A percentile compares a stretch with the other conserved stretches of the same genome.
Evolutionary conservation across 2,329 filamentous ascomycete species (phyloP).

Genomic region (Cryphonectria radicalis): DNA sequence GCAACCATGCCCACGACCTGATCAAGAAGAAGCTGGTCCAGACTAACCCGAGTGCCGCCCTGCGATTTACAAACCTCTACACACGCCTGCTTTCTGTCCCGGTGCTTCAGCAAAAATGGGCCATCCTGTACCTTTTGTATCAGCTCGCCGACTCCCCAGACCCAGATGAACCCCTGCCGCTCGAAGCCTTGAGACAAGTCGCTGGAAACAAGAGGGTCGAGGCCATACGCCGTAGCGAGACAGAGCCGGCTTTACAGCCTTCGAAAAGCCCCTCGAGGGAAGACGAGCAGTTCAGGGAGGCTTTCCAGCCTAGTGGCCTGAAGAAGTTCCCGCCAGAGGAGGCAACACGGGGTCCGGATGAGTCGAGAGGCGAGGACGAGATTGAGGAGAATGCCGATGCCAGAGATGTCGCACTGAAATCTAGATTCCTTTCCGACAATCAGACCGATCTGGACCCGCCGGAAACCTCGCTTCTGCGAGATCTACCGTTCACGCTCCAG

Average conservation of each 20-base stretch:
- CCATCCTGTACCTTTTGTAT: constrained; percentile 89
- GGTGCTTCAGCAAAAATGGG: constrained; percentile 95
- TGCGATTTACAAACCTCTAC: constrained; percentile 89
- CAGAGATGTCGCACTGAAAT: constrained; percentile 60
- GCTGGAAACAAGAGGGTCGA: constrained; percentile 34
- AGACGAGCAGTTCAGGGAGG: constrained; percentile 56
- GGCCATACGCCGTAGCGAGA: constrained; percentile 22
- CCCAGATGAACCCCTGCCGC: constrained; percentile 55
- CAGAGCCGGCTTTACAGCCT: constrained; percentile 38
- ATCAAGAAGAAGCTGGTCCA: constrained; percentile 88
- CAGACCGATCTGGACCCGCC: constrained; percentile 62
- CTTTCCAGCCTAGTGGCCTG: constrained; percentile 59
- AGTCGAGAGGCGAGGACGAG: constrained; percentile 38
- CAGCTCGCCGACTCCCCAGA: constrained; percentile 74
- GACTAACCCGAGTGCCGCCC: constrained; percentile 76
- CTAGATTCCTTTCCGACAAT: constrained; percentile 60
- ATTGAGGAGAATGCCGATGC: constrained; percentile 40
- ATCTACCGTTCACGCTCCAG: constrained; percentile 91
- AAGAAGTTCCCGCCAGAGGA: constrained; percentile 49
- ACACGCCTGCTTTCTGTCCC: constrained; percentile 87
- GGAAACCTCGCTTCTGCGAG: constrained; percentile 71
- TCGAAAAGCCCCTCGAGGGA: constrained; percentile 43
- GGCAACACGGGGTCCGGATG: constrained; percentile 43
- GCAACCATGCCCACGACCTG: constrained; percentile 89
- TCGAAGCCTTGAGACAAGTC: constrained; percentile 47